These are phyloP conservation scores for Blastomyces emzantsi DNA, from an alignment of 2,329 filamentous ascomycete species.

Conservation along the genomic window DNA sequence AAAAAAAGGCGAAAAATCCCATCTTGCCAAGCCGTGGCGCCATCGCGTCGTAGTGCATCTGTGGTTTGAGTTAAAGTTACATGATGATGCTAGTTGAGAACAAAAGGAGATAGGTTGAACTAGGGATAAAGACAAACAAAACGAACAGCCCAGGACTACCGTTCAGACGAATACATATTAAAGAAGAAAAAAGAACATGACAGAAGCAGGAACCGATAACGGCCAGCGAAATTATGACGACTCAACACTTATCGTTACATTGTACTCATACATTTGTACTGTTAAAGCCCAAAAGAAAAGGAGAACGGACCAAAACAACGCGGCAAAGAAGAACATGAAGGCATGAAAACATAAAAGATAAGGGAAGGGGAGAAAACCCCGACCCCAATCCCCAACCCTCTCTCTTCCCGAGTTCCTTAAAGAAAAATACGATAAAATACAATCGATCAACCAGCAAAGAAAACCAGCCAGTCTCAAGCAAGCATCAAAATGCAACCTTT, in stretches of 20 bases:
- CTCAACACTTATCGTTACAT: not conserved
- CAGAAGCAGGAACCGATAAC: too few species aligned
- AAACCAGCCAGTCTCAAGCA: not conserved
- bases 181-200: not conserved
- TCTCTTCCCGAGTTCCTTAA: too few species aligned
- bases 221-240: too few species aligned
- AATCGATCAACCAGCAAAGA: not conserved
- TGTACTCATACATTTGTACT: not conserved
- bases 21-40: not conserved
- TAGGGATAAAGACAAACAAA: too few species aligned
- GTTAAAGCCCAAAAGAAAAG: not conserved
- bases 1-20: not conserved
- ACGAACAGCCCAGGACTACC: too few species aligned
- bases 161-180: too few species aligned
- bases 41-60: not conserved
- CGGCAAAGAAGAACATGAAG: too few species aligned
- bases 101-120: not conserved
- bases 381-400: too few species aligned
- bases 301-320: not conserved
- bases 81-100: not conserved
- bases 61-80: not conserved
- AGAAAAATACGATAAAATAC: not conserved
- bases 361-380: too few species aligned
- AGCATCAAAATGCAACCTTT: too few species aligned
- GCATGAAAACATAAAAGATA: too few species aligned